Conservation (phyloP, 352 stramenopile genomes). For the Pythium oligandrum region DNA sequence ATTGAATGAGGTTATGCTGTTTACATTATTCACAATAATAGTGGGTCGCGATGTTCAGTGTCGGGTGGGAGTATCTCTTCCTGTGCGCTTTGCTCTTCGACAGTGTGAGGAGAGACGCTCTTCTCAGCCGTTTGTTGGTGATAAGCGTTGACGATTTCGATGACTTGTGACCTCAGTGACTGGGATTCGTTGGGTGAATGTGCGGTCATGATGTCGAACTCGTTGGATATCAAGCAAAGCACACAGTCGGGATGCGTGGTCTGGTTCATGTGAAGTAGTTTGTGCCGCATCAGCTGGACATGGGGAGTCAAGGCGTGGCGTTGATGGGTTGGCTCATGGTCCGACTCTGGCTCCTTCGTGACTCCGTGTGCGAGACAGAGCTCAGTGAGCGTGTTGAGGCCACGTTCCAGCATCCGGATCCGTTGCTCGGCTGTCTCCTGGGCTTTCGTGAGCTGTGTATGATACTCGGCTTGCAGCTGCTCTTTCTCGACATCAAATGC, state of each 20-base stretch:
- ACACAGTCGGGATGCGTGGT: conserved; percentile 6
- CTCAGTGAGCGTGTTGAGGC: conserved; percentile 9
- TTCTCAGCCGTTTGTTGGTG: too few relatives aligned
- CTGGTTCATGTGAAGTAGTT: conserved; percentile 8
- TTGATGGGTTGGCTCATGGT: too few relatives aligned
- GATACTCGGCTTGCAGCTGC: conserved; percentile 21
- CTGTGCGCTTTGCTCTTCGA: too few relatives aligned
- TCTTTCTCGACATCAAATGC: conserved; percentile 25
- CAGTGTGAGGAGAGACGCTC: too few relatives aligned
- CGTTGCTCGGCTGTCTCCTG: conserved; percentile 35
- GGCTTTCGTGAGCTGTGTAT: conserved; percentile 16
- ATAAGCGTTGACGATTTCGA: too few relatives aligned
- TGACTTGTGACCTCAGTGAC: too few relatives aligned
- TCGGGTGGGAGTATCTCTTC: too few relatives aligned
- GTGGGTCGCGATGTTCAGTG: too few relatives aligned
- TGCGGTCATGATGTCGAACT: background rate
- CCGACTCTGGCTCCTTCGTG: background rate
- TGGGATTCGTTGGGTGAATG: background rate
- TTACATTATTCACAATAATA: too few relatives aligned
- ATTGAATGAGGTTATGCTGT: too few relatives aligned
- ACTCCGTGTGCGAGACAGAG: too few relatives aligned
- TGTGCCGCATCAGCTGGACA: conserved; percentile 10
- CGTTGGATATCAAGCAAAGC: conserved; percentile 9
- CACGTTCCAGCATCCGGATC: conserved; percentile 44
- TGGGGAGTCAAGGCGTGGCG: background rate